A percentile compares a stretch with the other conserved stretches of the same genome.
These are phyloP conservation scores for Clathrospora elynae DNA, from an alignment of 2,329 filamentous ascomycete species.

Conservation along the genomic window DNA sequence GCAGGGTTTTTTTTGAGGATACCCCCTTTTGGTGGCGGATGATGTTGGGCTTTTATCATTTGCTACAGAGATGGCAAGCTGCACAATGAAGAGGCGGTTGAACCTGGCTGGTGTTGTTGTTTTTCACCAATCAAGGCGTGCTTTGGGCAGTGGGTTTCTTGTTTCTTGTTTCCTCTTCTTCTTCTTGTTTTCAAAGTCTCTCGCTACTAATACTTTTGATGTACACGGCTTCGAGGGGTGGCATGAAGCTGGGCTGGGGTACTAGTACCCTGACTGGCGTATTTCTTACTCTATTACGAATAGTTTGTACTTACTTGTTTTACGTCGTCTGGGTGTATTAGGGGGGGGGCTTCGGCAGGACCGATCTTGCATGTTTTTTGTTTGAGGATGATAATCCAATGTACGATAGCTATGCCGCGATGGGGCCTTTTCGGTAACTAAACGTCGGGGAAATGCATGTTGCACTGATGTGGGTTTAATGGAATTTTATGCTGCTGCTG, in stretches of 20 bases:
- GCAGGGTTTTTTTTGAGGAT: slow-evolving; percentile 9
- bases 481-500: too few species aligned
- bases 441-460: too few species aligned
- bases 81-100: too few species aligned
- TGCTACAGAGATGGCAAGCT: neutral
- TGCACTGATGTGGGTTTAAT: neutral
- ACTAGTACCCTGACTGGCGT: slow-evolving; percentile 5
- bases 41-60: neutral
- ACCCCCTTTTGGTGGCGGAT: slow-evolving; percentile 6
- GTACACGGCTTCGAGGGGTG: slow-evolving; percentile 5
- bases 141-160: neutral
- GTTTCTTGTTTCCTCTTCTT: neutral
- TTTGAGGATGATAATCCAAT: slow-evolving; percentile 14
- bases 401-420: slow-evolving; percentile 15
- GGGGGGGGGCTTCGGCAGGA: slow-evolving; percentile 26
- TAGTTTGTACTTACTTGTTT: neutral
- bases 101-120: too few species aligned
- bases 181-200: slow-evolving; percentile 6
- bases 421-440: neutral
- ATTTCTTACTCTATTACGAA: neutral
- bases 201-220: slow-evolving; percentile 13
- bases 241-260: slow-evolving; percentile 1
- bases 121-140: too few species aligned
- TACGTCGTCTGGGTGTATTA: slow-evolving; percentile 2
- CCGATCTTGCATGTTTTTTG: slow-evolving; percentile 20